Percentiles rank a stretch among this genome's conserved stretches.
phyloP scores from a whole-genome alignment of 176 grass and related monocot genomes.

The Calamus simplicifolius region DNA sequence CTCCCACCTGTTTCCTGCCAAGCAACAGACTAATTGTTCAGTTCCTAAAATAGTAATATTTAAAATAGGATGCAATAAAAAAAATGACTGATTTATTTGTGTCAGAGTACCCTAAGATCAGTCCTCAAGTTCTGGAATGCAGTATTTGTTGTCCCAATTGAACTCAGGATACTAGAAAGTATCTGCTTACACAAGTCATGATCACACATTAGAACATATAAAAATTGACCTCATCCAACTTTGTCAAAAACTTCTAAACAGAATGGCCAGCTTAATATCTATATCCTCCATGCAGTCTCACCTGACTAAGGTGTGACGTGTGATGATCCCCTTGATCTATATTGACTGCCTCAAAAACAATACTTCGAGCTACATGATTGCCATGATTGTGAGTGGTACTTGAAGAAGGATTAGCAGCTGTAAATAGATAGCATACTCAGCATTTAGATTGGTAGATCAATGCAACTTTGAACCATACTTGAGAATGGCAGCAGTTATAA shows the following conservation, averaged over 20 bases:
- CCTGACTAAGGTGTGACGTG: slow-evolving; percentile 56
- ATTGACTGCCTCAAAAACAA: slow-evolving; percentile 95
- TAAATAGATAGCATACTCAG: background rate
- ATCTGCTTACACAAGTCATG: slow-evolving; percentile 49
- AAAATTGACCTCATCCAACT: background rate
- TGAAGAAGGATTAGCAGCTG: slow-evolving; percentile 35
- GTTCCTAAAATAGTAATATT: slow-evolving; percentile 18
- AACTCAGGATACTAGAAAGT: slow-evolving; percentile 54
- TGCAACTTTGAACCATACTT: no score
- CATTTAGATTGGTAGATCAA: no score
- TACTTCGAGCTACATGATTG: slow-evolving; percentile 42
- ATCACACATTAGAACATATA: slow-evolving; percentile 6
- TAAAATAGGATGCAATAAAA: slow-evolving; percentile 21
- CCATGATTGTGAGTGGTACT: slow-evolving; percentile 38
- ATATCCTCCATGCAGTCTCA: slow-evolving; percentile 14
- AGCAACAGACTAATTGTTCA: slow-evolving; percentile 20
- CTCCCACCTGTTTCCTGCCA: slow-evolving; percentile 29
- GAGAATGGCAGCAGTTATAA: no score
- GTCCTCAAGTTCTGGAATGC: slow-evolving; percentile 11
- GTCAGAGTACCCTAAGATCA: slow-evolving; percentile 36
- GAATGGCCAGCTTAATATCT: no score
- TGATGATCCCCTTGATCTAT: slow-evolving; percentile 56
- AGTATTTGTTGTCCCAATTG: slow-evolving; percentile 26
- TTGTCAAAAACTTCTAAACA: no score
- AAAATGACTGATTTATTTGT: no score